Conservation (phyloP, 257 asterid species). For the Dorcoceras hygrometricum region DNA sequence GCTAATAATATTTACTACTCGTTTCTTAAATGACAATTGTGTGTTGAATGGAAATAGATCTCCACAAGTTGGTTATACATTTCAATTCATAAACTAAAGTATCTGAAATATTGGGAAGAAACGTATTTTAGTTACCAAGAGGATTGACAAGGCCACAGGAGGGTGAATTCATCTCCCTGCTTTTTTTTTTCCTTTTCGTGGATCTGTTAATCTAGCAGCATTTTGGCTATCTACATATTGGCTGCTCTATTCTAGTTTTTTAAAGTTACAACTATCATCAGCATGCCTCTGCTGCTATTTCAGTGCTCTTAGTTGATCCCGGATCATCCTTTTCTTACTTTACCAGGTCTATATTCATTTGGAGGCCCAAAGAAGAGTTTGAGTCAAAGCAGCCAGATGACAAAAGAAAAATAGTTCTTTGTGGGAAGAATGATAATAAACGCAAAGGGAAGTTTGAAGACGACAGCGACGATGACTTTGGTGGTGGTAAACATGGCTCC, state of each 20-base stretch:
- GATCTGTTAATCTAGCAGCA: neutral
- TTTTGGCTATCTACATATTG: neutral
- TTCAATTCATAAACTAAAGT: neutral
- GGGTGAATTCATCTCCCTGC: neutral
- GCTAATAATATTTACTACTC: too few relatives aligned
- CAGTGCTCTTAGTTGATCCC: slow-evolving; percentile 4
- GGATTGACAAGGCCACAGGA: neutral
- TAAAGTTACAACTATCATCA: neutral
- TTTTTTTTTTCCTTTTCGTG: neutral
- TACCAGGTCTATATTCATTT: slow-evolving; percentile 80
- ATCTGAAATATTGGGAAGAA: neutral
- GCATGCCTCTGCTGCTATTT: neutral
- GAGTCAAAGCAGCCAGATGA: slow-evolving; percentile 41
- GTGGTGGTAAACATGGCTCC: slow-evolving; percentile 32
- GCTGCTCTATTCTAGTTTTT: neutral
- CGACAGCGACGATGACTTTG: slow-evolving; percentile 49
- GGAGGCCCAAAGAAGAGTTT: slow-evolving; percentile 59
- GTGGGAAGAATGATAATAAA: slow-evolving; percentile 53
- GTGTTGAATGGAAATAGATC: too few relatives aligned
- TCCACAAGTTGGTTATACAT: too few relatives aligned
- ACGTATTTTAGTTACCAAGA: neutral
- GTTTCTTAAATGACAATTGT: too few relatives aligned
- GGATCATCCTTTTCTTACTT: slow-evolving; percentile 1
- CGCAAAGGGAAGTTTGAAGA: slow-evolving; percentile 41
- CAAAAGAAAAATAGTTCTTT: slow-evolving; percentile 48